These are phyloP conservation scores for Thozetella sp. DNA, from an alignment of 495 filamentous ascomycete species.

Conservation along the genomic window DNA sequence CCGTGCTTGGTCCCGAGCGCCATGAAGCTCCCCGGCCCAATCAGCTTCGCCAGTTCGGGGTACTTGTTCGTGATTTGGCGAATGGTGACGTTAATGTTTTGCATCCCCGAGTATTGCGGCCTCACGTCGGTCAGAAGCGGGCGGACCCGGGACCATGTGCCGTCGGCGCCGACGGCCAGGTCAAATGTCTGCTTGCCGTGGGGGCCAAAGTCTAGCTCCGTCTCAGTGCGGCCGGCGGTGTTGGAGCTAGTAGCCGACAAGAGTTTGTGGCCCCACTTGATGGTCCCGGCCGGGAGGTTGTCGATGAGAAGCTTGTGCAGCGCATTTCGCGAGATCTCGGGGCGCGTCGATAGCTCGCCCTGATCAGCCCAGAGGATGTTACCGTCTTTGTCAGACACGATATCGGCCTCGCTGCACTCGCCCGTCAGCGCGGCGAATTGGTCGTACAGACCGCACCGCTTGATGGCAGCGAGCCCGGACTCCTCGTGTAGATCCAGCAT, in stretches of 20 bases:
- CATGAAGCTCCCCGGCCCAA: slow-evolving; percentile 48
- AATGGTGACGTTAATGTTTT: slow-evolving; percentile 32
- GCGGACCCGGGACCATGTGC: slow-evolving; percentile 60
- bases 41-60: slow-evolving; percentile 28
- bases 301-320: slow-evolving; percentile 41
- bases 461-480: slow-evolving; percentile 44
- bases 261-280: slow-evolving; percentile 50
- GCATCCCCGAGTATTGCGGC: slow-evolving; percentile 49
- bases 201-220: slow-evolving; percentile 33
- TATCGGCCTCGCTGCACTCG: slow-evolving; percentile 34
- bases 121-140: slow-evolving; percentile 41
- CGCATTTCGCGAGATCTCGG: slow-evolving; percentile 47
- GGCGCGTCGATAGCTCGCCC: slow-evolving; percentile 27
- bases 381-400: slow-evolving; percentile 37
- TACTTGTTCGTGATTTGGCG: slow-evolving; percentile 30
- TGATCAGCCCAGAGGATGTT: slow-evolving; percentile 35
- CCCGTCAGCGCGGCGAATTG: slow-evolving; percentile 32
- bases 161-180: slow-evolving; percentile 64
- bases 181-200: slow-evolving; percentile 40
- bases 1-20: slow-evolving; percentile 36
- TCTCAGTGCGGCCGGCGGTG: slow-evolving; percentile 16
- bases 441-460: slow-evolving; percentile 42
- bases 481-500: slow-evolving; percentile 50
- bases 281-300: slow-evolving; percentile 31
- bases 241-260: slow-evolving; percentile 11